Evolutionary conservation across 306 rosid genomes (phyloP), one percentile per base, ranked within the genome.

Genomic region (Parietaria judaica): DNA sequence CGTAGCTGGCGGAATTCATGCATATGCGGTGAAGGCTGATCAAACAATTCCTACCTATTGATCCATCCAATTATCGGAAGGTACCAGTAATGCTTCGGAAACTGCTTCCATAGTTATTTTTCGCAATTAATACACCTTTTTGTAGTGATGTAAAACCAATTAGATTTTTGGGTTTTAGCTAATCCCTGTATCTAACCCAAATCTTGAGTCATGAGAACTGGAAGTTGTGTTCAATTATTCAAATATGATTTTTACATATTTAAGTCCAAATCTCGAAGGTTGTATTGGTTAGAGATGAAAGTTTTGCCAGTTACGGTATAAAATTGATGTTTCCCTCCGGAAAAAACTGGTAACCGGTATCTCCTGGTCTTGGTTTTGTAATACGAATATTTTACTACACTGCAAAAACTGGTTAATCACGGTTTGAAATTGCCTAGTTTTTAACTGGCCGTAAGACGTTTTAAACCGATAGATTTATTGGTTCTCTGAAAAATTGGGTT

Each of bases 1-100:
- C 73, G 36, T 90, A 51, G 60, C 86, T 10, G 96, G 97, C 4
- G 97, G 97, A 67, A 87, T 91, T 66, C 86, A 91, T 80, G 96
- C 86, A 56, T 91, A 91, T 78, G 81, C 96, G 44, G 67, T 45
- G 17, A 76, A 81, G 74, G 88, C 72, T 55, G 98, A 91, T 80
- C 95, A 80, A 63, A 81, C 95, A 14, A 69, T 91, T 69, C 96
- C 96, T 15, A 91, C 95, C 15, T 87, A 91, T 60, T 90, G 85
- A 87, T 63, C 9, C 34, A 41, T 46, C 9, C 44, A 49, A 59
- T 51, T 11, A 52, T 13, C 48, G 50, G 56, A 61, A 48, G 44
- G 35, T 49, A 34, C 53, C 44, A n/a, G 0, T 12, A 53, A 38
- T 57, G 48, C 17, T 39, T 17, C 45, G 14, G 38, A 57, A 12